Evolutionary conservation across 805 yeast species (phyloP).

Genomic region (Wickerhamiella sergipiensis): DNA sequence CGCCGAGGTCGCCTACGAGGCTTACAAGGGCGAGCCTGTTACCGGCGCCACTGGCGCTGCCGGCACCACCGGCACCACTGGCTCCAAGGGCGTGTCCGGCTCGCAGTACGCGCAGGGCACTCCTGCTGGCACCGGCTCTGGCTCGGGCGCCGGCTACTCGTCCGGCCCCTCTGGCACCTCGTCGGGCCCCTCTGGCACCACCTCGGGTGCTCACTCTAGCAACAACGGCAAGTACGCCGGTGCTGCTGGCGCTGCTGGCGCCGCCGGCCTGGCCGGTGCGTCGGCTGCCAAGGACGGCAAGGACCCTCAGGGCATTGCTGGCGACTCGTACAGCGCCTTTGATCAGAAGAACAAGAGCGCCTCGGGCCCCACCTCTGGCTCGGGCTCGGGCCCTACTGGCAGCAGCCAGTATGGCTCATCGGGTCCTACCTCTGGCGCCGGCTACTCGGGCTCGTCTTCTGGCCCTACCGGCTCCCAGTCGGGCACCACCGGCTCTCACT

Average conservation of each 20-base stretch:
- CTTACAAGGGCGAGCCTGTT: not conserved
- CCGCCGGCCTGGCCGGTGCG: slow-evolving; percentile 1
- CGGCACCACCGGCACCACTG: not conserved
- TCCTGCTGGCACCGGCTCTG: not conserved
- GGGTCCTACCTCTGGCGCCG: slow-evolving; percentile 5
- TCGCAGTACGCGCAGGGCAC: not conserved
- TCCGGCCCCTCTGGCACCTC: not conserved
- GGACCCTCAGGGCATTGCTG: not conserved
- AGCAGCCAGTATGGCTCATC: slow-evolving; percentile 1
- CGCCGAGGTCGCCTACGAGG: not conserved
- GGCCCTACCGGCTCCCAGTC: slow-evolving; percentile 10
- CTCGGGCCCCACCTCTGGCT: not conserved
- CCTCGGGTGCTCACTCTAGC: slow-evolving; percentile 3
- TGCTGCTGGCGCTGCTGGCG: slow-evolving; percentile 8
- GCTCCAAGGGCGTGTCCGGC: no score
- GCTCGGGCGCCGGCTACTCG: not conserved
- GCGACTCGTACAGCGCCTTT: not conserved
- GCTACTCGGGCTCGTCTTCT: slow-evolving; percentile 6
- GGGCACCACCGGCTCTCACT: slow-evolving; percentile 6
- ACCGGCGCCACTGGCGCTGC: not conserved
- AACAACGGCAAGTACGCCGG: slow-evolving; percentile 19
- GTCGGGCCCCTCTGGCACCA: not conserved
- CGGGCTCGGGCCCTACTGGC: slow-evolving; percentile 8
- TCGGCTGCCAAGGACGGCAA: not conserved
- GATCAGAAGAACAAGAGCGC: not conserved